phyloP scores from a whole-genome alignment of 441 rosid species.

The Euphorbia corollata region DNA sequence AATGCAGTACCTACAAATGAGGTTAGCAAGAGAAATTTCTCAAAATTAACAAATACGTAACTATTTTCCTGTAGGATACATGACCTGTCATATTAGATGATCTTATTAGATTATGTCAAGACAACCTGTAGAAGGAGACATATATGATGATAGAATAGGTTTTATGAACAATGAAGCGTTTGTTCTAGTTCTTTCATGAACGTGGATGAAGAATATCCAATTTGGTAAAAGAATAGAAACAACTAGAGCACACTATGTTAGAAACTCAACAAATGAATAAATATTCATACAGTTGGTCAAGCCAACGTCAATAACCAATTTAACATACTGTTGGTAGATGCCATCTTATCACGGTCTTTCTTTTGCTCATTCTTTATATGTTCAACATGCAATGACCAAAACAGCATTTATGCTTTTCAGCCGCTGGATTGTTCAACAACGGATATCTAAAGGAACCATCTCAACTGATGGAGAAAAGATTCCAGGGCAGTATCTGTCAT shows the following conservation, averaged over 20 bases:
- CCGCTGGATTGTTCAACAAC: constrained; percentile 57
- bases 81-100: neutral
- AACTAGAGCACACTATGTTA: neutral
- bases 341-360: neutral
- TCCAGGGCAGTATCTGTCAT: constrained; percentile 55
- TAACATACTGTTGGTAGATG: constrained; percentile 1
- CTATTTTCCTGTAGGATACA: neutral
- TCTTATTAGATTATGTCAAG: neutral
- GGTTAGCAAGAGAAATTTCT: constrained; percentile 37
- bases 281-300: neutral
- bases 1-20: constrained; percentile 69
- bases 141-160: neutral
- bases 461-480: constrained; percentile 33
- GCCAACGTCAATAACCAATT: neutral
- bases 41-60: neutral
- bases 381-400: constrained; percentile 14
- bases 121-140: neutral
- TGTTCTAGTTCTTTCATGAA: neutral
- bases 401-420: constrained; percentile 37
- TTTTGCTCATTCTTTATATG: neutral
- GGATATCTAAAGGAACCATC: constrained; percentile 26
- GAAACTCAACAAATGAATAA: neutral
- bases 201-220: neutral
- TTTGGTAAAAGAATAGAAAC: neutral
- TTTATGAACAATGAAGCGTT: neutral